Base-by-base conservation (phyloP, 352 stramenopile genomes). In the Achlya hypogyna region DNA sequence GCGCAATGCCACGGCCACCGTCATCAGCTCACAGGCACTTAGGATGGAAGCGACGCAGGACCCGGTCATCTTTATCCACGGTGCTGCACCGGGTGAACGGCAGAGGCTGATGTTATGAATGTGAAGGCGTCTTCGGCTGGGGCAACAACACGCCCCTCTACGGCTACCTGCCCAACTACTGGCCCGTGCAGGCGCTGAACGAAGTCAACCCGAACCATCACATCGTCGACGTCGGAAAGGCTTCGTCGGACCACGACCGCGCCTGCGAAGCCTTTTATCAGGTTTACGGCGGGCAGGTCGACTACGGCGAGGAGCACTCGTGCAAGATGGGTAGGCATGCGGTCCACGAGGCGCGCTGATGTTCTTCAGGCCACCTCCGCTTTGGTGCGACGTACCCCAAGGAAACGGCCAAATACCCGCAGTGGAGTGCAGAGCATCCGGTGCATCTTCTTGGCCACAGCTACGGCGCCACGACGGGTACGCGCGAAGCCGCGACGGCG, bases 231-330 rank as follows among this genome's bases (percentile, higher is more conserved):
- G 78, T 90, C 20, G 82, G 82, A 20, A 66, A 72, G 34, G 71
- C 85, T 20, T 87, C 82, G 2, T 91, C 82, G 5, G 79, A 89
- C 62, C 80, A 91, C 63, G 82, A 91, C 62, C 75, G 82, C 38
- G 79, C 79, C 0, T 91, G 82, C 53, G 82, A 91, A 53, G 64
- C 73, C 1, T 91, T 91, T 52, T 91, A 81, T 71, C 80, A 88
- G 53, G 66, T 91, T 25, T 65, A 77, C 4, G 82, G 82, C 4
- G 80, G 82, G 14, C 62, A 60, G 16, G 80, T 89, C 10, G 80
- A 90, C 73, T 90, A 90, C 32, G 82, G 82, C 12, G 69, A 83
- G 29, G 58, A 77, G 29, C 82, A 90, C 56, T 54, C 77, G 28
- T 32, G 28, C 22, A 22, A 42, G 5, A 67, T 58, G 22, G 60